phyloP scores from a whole-genome alignment of 1,284 basidiomycete genomes.

The Cutaneotrichosporon daszewskae region DNA sequence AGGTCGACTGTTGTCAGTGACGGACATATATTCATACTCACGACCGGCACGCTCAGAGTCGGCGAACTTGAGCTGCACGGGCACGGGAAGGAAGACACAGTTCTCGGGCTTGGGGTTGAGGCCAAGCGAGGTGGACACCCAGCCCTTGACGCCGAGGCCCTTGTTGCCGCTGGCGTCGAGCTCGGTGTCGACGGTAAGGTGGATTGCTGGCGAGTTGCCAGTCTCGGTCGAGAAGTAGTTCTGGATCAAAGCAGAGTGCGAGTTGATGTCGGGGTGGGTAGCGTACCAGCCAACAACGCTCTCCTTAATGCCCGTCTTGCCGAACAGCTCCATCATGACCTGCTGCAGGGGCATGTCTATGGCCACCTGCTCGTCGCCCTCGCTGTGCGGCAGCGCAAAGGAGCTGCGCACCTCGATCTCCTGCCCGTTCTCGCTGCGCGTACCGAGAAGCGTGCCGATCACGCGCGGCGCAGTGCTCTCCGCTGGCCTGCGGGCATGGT shows the following conservation, averaged over 20 bases:
- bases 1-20: constrained; percentile 62
- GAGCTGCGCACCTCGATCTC: constrained; percentile 68
- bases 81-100: constrained; percentile 82
- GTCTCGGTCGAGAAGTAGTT: constrained; percentile 96
- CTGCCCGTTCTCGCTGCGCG: constrained; percentile 62
- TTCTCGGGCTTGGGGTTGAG: constrained; percentile 84
- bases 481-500: constrained; percentile 80
- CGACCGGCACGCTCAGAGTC: constrained; percentile 76
- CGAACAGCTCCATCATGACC: constrained; percentile 79
- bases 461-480: constrained; percentile 60
- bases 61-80: constrained; percentile 72
- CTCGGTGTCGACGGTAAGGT: constrained; percentile 82
- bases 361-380: constrained; percentile 84
- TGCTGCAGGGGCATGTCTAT: constrained; percentile 96
- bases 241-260: constrained; percentile 95
- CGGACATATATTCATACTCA: constrained; percentile 51
- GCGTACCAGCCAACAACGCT: constrained; percentile 59
- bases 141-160: constrained; percentile 78
- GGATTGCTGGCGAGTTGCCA: constrained; percentile 79
- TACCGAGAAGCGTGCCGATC: constrained; percentile 91
- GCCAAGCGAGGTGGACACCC: constrained; percentile 61
- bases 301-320: constrained; percentile 46
- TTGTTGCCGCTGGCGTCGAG: constrained; percentile 57
- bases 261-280: constrained; percentile 82
- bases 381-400: constrained; percentile 85